Conservation (phyloP, 768 basidiomycete species). For the Mycena kentingensis region DNA sequence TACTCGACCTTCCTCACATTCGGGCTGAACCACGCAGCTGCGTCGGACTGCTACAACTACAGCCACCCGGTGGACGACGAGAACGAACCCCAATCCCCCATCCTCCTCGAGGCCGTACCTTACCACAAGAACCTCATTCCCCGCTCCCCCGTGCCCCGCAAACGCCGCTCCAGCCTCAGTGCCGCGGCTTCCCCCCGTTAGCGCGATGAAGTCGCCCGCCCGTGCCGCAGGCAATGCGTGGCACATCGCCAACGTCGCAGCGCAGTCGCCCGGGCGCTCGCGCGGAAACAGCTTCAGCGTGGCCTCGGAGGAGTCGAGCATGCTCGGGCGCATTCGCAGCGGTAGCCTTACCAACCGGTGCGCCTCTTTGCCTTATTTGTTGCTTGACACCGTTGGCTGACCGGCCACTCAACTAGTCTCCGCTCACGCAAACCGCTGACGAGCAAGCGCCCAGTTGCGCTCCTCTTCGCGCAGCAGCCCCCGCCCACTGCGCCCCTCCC, state of each 20-base stretch:
- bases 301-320: conserved; percentile 33
- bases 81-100: conserved; percentile 4
- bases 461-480: conserved; percentile 18
- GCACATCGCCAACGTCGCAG: conserved; percentile 35
- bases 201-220: conserved; percentile 36
- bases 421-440: conserved; percentile 16
- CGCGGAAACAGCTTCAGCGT: conserved; percentile 37
- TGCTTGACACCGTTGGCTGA: not conserved
- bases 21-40: conserved; percentile 4
- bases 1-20: conserved; percentile 16
- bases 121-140: conserved; percentile 8
- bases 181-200: conserved; percentile 40
- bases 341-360: conserved; percentile 35
- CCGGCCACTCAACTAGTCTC: conserved; percentile 1
- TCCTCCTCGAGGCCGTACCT: conserved; percentile 6
- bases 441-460: conserved; percentile 12
- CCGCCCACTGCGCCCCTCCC: conserved; percentile 16
- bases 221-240: conserved; percentile 41
- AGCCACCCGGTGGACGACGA: conserved; percentile 9
- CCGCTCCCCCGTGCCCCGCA: conserved; percentile 38
- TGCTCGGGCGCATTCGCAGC: conserved; percentile 41
- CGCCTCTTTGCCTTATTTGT: not conserved
- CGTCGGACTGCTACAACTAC: conserved; percentile 8
- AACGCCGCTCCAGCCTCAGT: conserved; percentile 50
- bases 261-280: conserved; percentile 35